Conservation (phyloP, 176 grass and related monocot species). For the Phragmites australis region DNA sequence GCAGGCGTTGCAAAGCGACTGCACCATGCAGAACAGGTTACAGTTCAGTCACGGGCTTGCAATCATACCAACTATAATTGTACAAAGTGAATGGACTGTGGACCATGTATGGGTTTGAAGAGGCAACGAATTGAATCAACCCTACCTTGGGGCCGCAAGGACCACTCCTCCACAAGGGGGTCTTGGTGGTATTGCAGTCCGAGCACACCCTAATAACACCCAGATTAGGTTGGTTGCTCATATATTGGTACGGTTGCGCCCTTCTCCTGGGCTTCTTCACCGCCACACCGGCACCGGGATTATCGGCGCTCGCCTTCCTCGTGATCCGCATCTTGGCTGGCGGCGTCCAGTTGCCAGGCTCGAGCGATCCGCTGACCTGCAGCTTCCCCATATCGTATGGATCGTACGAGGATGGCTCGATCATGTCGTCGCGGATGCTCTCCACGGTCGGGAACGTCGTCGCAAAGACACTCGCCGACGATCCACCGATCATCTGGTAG, state of each 20-base stretch:
- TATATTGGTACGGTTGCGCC: constrained; percentile 31
- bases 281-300: constrained; percentile 11
- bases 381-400: constrained; percentile 45
- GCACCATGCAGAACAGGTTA: constrained; percentile 46
- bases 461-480: constrained; percentile 2
- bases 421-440: constrained; percentile 61
- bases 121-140: neutral
- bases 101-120: neutral
- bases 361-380: neutral
- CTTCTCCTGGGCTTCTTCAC: constrained; percentile 64
- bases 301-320: constrained; percentile 59
- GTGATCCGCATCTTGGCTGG: constrained; percentile 76
- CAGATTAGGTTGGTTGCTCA: constrained; percentile 34
- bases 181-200: constrained; percentile 96
- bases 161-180: constrained; percentile 95
- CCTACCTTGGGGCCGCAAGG: constrained; percentile 93
- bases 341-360: constrained; percentile 49
- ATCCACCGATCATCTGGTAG: constrained; percentile 52
- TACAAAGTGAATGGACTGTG: neutral
- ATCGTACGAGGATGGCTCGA: constrained; percentile 55
- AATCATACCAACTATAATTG: neutral
- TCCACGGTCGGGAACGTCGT: constrained; percentile 51
- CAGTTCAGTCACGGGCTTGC: neutral
- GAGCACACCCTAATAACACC: constrained; percentile 91
- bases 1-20: constrained; percentile 99